Evolutionary conservation across 169 alveolate genomes (phyloP).

Genomic region (Plasmodium malariae): DNA sequence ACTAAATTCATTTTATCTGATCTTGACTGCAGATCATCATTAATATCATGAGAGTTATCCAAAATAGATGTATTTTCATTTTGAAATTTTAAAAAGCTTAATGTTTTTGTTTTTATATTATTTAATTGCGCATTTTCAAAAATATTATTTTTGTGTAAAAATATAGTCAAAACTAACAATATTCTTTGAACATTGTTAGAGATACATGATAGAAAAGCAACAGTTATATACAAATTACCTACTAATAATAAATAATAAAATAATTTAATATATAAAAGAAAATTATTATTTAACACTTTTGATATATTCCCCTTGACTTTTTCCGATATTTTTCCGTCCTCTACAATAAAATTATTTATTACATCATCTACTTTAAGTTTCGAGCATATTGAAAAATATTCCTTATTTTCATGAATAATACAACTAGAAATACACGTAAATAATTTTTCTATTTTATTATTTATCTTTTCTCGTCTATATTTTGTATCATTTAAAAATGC

Average conservation of each 20-base stretch:
- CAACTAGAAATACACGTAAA: slow-evolving; percentile 59
- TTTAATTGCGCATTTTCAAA: slow-evolving; percentile 55
- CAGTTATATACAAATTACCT: slow-evolving; percentile 65
- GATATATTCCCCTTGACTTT: slow-evolving; percentile 43
- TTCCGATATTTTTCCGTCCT: slow-evolving; percentile 62
- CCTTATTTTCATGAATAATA: slow-evolving; percentile 59
- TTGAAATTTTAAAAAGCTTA: slow-evolving; percentile 53
- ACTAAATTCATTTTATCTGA: slow-evolving; percentile 45
- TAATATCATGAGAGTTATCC: slow-evolving; percentile 27
- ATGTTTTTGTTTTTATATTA: slow-evolving; percentile 69
- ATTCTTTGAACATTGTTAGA: slow-evolving; percentile 67
- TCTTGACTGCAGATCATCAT: slow-evolving; percentile 9
- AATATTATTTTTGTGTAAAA: slow-evolving; percentile 64
- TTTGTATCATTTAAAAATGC: slow-evolving; percentile 73
- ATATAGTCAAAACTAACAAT: slow-evolving; percentile 55
- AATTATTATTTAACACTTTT: slow-evolving; percentile 58
- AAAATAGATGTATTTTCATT: slow-evolving; percentile 34
- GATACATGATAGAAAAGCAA: slow-evolving; percentile 68
- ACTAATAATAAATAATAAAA: slow-evolving; percentile 74
- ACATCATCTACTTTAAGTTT: slow-evolving; percentile 62
- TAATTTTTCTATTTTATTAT: slow-evolving; percentile 65
- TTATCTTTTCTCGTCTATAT: slow-evolving; percentile 45
- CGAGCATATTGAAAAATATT: slow-evolving; percentile 57
- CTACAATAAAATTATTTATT: slow-evolving; percentile 63
- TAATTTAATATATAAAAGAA: slow-evolving; percentile 66